Base-by-base conservation (phyloP, 2,329 filamentous ascomycete species). In the Cadophora sp. region DNA sequence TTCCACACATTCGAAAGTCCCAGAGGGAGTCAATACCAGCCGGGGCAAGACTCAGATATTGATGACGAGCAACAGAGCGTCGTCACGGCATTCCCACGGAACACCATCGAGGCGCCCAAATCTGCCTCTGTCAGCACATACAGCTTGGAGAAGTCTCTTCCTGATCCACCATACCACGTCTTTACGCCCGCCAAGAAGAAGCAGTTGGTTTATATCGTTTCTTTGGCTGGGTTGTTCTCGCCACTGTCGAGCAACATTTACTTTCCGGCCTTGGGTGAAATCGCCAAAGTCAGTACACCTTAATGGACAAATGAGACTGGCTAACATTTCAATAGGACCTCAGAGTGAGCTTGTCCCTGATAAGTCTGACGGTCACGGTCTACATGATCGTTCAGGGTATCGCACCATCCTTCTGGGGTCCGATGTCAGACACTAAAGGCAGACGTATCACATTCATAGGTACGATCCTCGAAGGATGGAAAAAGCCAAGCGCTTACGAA, bases 361-460 rank as follows among this genome's bases (percentile, higher is more conserved):
- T 83, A 19, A 79, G 78, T 59, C 73, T 83, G 12, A 83, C 81
- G 5, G 79, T 84, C 11, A 83, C 82, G 0, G 76, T 79, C 1
- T 87, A 86, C 70, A 81, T 85, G 75, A 78, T 86, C 61, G 76
- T 85, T 4, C 85, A 86, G 75, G 85, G 82, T 6, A 74, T 86
- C 19, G 80, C 83, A 3, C 84, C 85, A 0, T 77, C 70, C 19
- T 77, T 86, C 62, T 86, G 82, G 81, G 82, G 81, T 8, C 79
- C 83, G 0, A 75, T 86, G 9, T 83, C 83, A 0, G 84, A 86
- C 69, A 77, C 77, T 0, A 69, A 81, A 6, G 84, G 84, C 0
- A 79, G 84, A 3, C 79, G 84, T 16, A 61, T 71, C 37, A 73
- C 70, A 16, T 75, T 73, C 50, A 72, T 75, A 48, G 71, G 71